Conservation (phyloP, 257 asterid genomes). For the Solanum tacnaense region DNA sequence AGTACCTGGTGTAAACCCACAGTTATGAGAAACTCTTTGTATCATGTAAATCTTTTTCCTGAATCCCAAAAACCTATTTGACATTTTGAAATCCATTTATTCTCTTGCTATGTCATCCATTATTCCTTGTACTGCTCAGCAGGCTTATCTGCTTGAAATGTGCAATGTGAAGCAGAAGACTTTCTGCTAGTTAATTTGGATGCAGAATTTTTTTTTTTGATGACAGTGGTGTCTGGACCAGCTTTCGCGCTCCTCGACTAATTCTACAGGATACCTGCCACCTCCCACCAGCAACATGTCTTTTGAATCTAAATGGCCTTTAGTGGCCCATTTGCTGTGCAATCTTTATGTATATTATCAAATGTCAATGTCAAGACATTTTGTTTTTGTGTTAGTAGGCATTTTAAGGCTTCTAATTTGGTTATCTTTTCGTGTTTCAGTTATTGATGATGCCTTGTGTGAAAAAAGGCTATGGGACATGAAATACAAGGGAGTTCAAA, state of each 20-base stretch:
- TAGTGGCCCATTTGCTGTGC: neutral
- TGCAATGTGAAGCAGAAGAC: neutral
- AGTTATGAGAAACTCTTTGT: neutral
- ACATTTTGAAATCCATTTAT: neutral
- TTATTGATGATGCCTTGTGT: slow-evolving; percentile 79
- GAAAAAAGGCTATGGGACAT: slow-evolving; percentile 89
- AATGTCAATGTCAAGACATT: neutral
- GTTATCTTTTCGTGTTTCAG: slow-evolving; percentile 29
- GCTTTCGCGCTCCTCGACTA: neutral
- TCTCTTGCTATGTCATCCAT: neutral
- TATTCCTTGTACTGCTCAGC: neutral
- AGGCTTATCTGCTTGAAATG: neutral
- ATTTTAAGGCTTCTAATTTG: neutral
- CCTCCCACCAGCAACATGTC: neutral
- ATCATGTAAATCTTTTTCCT: neutral
- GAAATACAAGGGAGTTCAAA: slow-evolving; percentile 63
- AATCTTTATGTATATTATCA: neutral
- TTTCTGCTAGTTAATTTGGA: neutral
- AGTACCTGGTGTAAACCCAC: neutral
- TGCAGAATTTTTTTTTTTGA: neutral
- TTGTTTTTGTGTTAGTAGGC: neutral
- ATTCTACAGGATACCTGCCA: neutral
- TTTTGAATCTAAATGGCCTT: neutral
- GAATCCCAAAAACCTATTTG: neutral
- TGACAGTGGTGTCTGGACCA: neutral